Conservation (phyloP, 257 asterid species). For the Anisodus acutangulus region DNA sequence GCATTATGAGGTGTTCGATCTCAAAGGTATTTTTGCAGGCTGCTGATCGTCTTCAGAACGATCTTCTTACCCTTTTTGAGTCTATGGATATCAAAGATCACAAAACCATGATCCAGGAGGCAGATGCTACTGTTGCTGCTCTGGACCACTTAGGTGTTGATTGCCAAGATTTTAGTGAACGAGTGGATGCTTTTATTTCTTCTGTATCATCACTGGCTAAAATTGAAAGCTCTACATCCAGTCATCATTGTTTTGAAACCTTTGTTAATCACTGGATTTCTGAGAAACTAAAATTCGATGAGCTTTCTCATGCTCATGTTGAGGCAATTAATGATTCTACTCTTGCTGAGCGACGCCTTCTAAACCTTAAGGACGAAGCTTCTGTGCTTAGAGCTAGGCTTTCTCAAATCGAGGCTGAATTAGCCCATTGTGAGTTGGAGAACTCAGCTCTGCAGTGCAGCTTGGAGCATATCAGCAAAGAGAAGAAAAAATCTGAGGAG, state of each 20-base stretch:
- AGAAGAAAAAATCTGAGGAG: slow-evolving; percentile 42
- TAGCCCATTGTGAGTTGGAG: slow-evolving; percentile 41
- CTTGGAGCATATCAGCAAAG: slow-evolving; percentile 32
- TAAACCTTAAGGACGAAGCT: slow-evolving; percentile 35
- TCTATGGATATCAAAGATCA: slow-evolving; percentile 47
- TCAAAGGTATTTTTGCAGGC: slow-evolving; percentile 46
- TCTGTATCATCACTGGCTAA: slow-evolving; percentile 46
- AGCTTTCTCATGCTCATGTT: slow-evolving; percentile 39
- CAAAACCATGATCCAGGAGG: slow-evolving; percentile 44
- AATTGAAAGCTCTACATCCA: slow-evolving; percentile 42
- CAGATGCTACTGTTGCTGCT: slow-evolving; percentile 51
- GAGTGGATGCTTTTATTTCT: slow-evolving; percentile 38
- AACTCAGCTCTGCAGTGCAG: slow-evolving; percentile 31
- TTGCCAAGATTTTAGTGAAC: slow-evolving; percentile 38
- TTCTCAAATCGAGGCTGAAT: slow-evolving; percentile 40
- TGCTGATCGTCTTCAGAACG: slow-evolving; percentile 43
- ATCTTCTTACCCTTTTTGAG: slow-evolving; percentile 45
- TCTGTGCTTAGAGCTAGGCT: slow-evolving; percentile 45
- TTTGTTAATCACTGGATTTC: slow-evolving; percentile 34
- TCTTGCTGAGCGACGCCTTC: slow-evolving; percentile 26
- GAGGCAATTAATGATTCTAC: slow-evolving; percentile 26
- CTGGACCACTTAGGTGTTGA: slow-evolving; percentile 38
- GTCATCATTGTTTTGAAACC: slow-evolving; percentile 31
- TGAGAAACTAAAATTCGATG: slow-evolving; percentile 44
- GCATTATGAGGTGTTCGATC: slow-evolving; percentile 41